These are phyloP conservation scores for Cercospora citrullina DNA, from an alignment of 2,329 filamentous ascomycete species.

Conservation along the genomic window DNA sequence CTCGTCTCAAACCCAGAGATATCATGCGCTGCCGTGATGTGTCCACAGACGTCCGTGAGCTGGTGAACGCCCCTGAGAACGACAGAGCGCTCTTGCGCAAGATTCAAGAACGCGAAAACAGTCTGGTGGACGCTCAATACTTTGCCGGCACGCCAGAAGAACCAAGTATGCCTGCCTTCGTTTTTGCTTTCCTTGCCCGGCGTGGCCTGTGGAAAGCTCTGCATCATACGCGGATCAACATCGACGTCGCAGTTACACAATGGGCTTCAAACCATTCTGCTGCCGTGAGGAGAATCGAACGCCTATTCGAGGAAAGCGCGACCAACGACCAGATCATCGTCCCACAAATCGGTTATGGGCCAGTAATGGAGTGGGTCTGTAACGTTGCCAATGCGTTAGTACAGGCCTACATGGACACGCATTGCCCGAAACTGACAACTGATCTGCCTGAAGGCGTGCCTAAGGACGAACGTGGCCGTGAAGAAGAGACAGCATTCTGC, in stretches of 20 bases:
- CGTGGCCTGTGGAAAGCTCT: not conserved
- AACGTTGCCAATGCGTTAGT: not conserved
- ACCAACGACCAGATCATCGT: no score
- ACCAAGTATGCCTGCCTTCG: not conserved
- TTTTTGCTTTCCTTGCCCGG: not conserved
- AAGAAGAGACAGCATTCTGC: not conserved
- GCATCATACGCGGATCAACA: not conserved
- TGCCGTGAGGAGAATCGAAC: not conserved
- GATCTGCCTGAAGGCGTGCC: not conserved
- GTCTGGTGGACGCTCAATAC: not conserved
- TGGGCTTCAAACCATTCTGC: not conserved
- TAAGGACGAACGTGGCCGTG: not conserved
- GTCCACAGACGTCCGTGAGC: not conserved
- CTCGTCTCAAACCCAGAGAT: not conserved
- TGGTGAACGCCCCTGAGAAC: not conserved
- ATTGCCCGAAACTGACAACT: not conserved
- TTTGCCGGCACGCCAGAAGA: not conserved
- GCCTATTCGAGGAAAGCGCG: no score
- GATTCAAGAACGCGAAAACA: not conserved
- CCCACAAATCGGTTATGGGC: no score
- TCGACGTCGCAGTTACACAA: not conserved
- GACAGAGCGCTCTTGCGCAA: not conserved
- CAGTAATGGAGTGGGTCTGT: not conserved
- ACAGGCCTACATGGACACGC: not conserved
- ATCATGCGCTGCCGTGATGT: not conserved